Evolutionary conservation across 805 yeast species (phyloP).

Genomic region (Yarrowia hollandica): DNA sequence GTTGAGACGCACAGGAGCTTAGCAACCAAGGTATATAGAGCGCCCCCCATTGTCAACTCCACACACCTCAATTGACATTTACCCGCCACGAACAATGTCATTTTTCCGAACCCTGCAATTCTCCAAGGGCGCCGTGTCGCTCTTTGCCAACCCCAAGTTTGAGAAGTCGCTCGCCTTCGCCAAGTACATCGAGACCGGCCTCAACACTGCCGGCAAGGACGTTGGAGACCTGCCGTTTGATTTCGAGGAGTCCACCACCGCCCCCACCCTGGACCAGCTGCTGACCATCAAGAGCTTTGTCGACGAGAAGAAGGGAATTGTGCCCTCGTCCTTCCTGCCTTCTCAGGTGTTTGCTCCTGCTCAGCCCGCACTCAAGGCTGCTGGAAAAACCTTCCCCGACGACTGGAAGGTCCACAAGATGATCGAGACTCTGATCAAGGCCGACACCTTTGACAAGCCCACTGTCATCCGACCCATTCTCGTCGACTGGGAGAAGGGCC

Average conservation of each 20-base stretch:
- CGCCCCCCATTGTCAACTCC: neutral
- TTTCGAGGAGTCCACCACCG: conserved; percentile 1
- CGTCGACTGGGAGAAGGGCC: conserved; percentile 63
- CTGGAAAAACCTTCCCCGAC: conserved; percentile 13
- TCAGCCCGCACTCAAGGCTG: conserved; percentile 1
- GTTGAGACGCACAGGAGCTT: neutral
- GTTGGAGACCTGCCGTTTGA: conserved; percentile 8
- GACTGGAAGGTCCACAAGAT: conserved; percentile 26
- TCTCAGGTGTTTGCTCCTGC: conserved; percentile 22
- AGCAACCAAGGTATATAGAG: neutral
- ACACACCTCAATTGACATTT: no score
- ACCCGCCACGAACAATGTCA: neutral
- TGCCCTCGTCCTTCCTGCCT: neutral
- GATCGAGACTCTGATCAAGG: conserved; percentile 20
- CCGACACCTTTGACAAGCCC: conserved; percentile 5
- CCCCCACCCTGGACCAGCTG: conserved; percentile 27
- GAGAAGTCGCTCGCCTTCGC: neutral
- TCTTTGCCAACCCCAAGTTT: conserved; percentile 18
- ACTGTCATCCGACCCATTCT: conserved; percentile 48
- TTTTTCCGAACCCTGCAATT: conserved; percentile 18
- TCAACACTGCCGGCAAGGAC: neutral
- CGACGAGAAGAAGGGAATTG: conserved; percentile 23
- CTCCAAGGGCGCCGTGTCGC: conserved; percentile 26
- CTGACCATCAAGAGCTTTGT: conserved; percentile 26
- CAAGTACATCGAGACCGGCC: neutral